Base-by-base conservation (phyloP, 805 yeast genomes). In the Myxozyma vanderwaltii region DNA sequence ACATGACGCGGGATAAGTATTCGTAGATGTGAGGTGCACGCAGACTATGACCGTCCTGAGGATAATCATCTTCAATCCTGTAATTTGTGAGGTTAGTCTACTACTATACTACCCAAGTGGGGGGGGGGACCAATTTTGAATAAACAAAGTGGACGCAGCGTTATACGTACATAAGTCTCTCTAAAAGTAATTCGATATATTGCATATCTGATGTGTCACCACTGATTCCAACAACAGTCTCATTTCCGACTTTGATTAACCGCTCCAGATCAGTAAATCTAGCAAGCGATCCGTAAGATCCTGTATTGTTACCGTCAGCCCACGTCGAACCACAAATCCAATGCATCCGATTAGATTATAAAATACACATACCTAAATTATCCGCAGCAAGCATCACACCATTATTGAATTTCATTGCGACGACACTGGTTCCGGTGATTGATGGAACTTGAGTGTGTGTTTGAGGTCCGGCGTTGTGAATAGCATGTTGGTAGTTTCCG, bases 131-230 rank as follows among this genome's bases (percentile, higher is more conserved):
- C n/a, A n/a, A n/a, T n/a, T n/a, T n/a, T n/a, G n/a, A n/a, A n/a
- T n/a, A n/a, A n/a, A n/a, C n/a, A n/a, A n/a, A n/a, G n/a, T n/a
- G n/a, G n/a, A n/a, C n/a, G n/a, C n/a, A n/a, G n/a, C n/a, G n/a
- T n/a, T 4, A 10, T 10, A 58, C 70, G 15, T 38, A 67, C 70
- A 84, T 92, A 70, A 94, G 79, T 63, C 89, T 89, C 51, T 89
- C 91, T 65, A 94, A 79, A 44, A 85, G 72, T 61, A 89, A 77
- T 70, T 86, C 85, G 61, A 94, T 75, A 62, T 89, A 83, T 75
- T 94, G 99, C 77, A 92, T 81, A 76, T 94, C 99, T 48, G 96
- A 86, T 46, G 94, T 83, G 73, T 94, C 99, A 51, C 99, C 99
- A 50, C 95, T 85, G 35, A 91, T 77, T 50, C 98, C 99, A 50